Base-by-base conservation (phyloP, 1,284 basidiomycete genomes). In the Gomphus bonarii region DNA sequence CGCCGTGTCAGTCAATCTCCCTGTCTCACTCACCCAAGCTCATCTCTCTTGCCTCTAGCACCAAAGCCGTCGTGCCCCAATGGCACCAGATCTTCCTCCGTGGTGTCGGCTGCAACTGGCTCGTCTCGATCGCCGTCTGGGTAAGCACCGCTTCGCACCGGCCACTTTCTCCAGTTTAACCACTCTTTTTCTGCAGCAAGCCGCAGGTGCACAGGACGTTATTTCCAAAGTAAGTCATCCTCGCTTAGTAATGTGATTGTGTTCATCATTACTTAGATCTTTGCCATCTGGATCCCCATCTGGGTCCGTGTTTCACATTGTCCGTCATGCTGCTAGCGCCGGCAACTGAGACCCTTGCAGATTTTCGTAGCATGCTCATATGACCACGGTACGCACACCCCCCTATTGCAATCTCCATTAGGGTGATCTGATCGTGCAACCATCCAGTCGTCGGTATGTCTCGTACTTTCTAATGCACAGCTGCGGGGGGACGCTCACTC, bases 101-200 rank as follows among this genome's bases (percentile, higher is more conserved):
- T 20, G 87, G 85, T 0, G 86, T 90, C 61, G 87, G 79, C 3
- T 90, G 87, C 63, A 90, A 90, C 63, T 86, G 84, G 80, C 73
- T 89, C 2, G 88, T 90, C 36, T 85, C 78, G 61, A 70, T 88
- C n/a, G 87, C 86, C 3, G 75, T 90, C 57, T 90, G 87, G 83
- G 84, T 85, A 59, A 5, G 9, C 20, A 31, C 18, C 8, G 35
- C 25, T n/a, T 43, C 53, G 25, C 25, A 25, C 49, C 6, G 57
- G 12, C 43, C 28, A 49, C 55, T 36, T 47, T 9, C 14, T 35
- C 25, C 14, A 58, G 14, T 8, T 10, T 16, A 20, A 16, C 18
- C 20, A 22, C 12, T 7, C 28, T 14, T 25, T 25, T 25, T 25
- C 4, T 49, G 8, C 62, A 86, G 85, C 86, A 88, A 83, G 80